Percentiles rank a stretch among this genome's conserved stretches.
Evolutionary conservation across 1,139 yeast genomes (phyloP).

Genomic region (Yamadazyma trypodendri): DNA sequence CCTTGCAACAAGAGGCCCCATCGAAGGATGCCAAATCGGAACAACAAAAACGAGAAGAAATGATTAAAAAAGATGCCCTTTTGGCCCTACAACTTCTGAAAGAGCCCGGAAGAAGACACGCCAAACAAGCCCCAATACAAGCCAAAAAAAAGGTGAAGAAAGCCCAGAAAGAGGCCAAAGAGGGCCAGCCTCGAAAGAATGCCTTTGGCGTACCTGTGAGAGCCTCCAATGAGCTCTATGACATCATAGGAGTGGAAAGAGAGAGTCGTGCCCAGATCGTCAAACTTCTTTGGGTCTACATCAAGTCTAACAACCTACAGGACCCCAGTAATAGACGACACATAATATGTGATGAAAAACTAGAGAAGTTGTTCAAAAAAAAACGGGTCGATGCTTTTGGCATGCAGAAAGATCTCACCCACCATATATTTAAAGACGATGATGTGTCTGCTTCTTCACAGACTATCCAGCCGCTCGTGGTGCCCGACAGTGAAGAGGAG

Average conservation of each 20-base stretch:
- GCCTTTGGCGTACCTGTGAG: constrained; percentile 39
- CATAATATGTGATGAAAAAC: constrained; percentile 64
- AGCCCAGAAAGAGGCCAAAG: constrained; percentile 6
- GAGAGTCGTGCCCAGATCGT: constrained; percentile 71
- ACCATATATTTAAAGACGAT: constrained; percentile 50
- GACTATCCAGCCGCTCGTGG: background rate
- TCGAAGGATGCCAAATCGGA: constrained; percentile 25
- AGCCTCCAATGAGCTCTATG: constrained; percentile 50
- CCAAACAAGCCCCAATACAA: constrained; percentile 5
- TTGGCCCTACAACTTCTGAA: constrained; percentile 50
- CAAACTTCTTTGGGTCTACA: constrained; percentile 71
- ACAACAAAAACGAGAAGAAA: constrained; percentile 28
- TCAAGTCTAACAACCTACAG: constrained; percentile 63
- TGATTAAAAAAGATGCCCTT: constrained; percentile 41
- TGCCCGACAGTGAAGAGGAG: constrained; percentile 3
- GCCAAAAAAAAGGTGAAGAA: constrained; percentile 6
- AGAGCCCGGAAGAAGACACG: constrained; percentile 12
- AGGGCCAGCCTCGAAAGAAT: constrained; percentile 12
- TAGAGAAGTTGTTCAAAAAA: constrained; percentile 59
- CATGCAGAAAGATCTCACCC: constrained; percentile 60
- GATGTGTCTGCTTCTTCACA: constrained; percentile 19
- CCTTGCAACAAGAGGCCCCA: constrained; percentile 31
- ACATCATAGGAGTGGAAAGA: constrained; percentile 36
- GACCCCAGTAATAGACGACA: constrained; percentile 67
- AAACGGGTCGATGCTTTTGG: constrained; percentile 60